phyloP scores from a whole-genome alignment of 306 rosid genomes.

The Senna tora region DNA sequence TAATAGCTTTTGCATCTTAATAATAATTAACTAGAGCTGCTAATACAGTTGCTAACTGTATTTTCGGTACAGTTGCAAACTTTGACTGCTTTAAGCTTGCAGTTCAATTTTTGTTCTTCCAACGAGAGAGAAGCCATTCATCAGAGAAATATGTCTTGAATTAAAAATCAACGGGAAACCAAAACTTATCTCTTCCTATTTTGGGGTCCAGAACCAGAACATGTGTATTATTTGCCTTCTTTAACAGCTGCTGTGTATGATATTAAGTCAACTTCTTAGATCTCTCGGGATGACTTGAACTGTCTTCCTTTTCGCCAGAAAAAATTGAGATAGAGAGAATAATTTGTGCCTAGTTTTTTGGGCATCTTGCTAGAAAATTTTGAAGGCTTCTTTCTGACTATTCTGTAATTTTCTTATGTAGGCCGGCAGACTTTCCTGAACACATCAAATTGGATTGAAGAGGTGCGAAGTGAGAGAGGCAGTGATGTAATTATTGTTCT shows the following conservation, averaged over 20 bases:
- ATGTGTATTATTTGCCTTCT: too few relatives aligned
- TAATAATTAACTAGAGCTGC: not conserved
- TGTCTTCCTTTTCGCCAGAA: too few relatives aligned
- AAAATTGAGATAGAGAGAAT: not conserved
- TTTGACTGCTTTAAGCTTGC: conserved; percentile 28
- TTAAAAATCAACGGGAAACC: not conserved
- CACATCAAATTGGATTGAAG: conserved; percentile 77
- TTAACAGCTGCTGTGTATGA: too few relatives aligned
- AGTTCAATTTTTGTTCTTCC: conserved; percentile 27
- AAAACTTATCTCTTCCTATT: not conserved
- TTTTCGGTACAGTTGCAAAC: not conserved
- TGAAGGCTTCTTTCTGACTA: conserved; percentile 31
- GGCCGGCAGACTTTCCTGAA: conserved; percentile 70
- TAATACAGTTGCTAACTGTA: not conserved
- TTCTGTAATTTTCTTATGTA: conserved; percentile 32
- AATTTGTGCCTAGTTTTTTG: not conserved
- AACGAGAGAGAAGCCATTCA: conserved; percentile 16
- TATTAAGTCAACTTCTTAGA: conserved; percentile 1
- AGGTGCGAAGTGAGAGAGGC: conserved; percentile 75
- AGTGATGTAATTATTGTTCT: conserved; percentile 73
- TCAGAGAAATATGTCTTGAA: conserved; percentile 14
- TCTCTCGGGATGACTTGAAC: conserved; percentile 29
- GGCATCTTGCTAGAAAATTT: conserved; percentile 5
- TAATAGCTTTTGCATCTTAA: conserved; percentile 10
- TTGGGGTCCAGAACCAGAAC: not conserved